Evolutionary conservation across 2,329 filamentous ascomycete species (phyloP), one percentile per base, ranked within the genome.

Genomic region (Penicillium sp.): DNA sequence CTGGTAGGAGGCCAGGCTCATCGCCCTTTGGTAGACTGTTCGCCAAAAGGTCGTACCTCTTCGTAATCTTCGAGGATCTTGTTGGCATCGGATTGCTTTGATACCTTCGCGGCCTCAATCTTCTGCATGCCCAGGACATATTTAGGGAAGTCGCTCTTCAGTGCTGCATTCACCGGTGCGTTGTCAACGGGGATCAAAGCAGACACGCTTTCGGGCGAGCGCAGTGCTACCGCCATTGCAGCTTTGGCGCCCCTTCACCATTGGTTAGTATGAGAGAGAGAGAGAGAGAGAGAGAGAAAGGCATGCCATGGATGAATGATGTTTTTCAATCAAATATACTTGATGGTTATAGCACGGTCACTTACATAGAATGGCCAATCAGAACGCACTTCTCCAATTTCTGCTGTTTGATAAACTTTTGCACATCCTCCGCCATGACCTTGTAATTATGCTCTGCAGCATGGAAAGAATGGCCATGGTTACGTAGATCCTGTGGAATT

Each of bases 321-420:
- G 11, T 34, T 34, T 34, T 35, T 7, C 32, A 35, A 35, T 1
- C 32, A 14, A 14, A 23, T 23, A 11, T 10, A 2, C 9, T 49
- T n/a, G 14, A 3, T 13, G 16, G 16, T 0, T 13, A 11, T 13
- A 45, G 23, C 14, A 14, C 4, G 19, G 32, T 38, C 26, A 65
- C 81, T 66, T 74, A 89, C 93, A 97, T 97, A 1, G 91, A 96
- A 75, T 97, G 94, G 0, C 93, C 93, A 66, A 97, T 94, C 27
- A 97, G 76, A 0, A 89, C 91, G 2, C 87, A 80, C 27, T 88
- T 78, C 41, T 81, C 76, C n/a, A 97, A 76, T 3, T 79, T 77
- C 70, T 95, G 87, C 51, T 88, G 76, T 5, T 79, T 65, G 52
- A 97, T 87, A 71, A 97, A 97, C 41, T 81, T 79, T 51, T 87